Conservation (phyloP, 2,329 filamentous ascomycete genomes). For the Colletotrichum sidae region DNA sequence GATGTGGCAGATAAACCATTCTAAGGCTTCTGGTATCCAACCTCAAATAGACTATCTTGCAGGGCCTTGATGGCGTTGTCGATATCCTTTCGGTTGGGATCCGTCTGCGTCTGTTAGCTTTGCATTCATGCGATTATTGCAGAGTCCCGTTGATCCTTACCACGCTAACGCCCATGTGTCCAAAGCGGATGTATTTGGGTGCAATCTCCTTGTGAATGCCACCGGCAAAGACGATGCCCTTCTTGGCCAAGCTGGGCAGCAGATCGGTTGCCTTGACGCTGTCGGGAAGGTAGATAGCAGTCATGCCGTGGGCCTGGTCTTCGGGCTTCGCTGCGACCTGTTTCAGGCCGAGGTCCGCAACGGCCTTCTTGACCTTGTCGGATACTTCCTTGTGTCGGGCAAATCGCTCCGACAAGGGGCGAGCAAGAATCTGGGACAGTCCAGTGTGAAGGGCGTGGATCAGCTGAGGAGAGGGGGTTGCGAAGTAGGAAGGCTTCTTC, state of each 20-base stretch:
- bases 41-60: slow-evolving; percentile 79
- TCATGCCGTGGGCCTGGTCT: slow-evolving; percentile 97
- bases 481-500: slow-evolving; percentile 97
- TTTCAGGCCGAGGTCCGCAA: slow-evolving; percentile 84
- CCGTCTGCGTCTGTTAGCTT: slow-evolving; percentile 62
- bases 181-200: slow-evolving; percentile 92
- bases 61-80: slow-evolving; percentile 85
- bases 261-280: slow-evolving; percentile 83
- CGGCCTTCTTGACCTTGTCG: slow-evolving; percentile 86
- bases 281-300: slow-evolving; percentile 94
- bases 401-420: slow-evolving; percentile 85
- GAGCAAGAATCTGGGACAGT: slow-evolving; percentile 85
- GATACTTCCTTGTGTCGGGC: slow-evolving; percentile 82
- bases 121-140: slow-evolving; percentile 36
- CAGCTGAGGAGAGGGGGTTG: slow-evolving; percentile 94
- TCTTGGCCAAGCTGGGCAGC: slow-evolving; percentile 85
- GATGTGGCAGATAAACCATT: not conserved
- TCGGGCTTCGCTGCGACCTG: slow-evolving; percentile 87
- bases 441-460: slow-evolving; percentile 93
- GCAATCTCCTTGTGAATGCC: slow-evolving; percentile 97
- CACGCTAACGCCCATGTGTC: slow-evolving; percentile 96
- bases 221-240: slow-evolving; percentile 92
- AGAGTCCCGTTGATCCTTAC: slow-evolving; percentile 56
- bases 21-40: slow-evolving; percentile 69
- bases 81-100: slow-evolving; percentile 82